Evolutionary conservation across 2,329 filamentous ascomycete species (phyloP), one percentile per base, ranked within the genome.

Genomic region (Ceratocystis cubensis): DNA sequence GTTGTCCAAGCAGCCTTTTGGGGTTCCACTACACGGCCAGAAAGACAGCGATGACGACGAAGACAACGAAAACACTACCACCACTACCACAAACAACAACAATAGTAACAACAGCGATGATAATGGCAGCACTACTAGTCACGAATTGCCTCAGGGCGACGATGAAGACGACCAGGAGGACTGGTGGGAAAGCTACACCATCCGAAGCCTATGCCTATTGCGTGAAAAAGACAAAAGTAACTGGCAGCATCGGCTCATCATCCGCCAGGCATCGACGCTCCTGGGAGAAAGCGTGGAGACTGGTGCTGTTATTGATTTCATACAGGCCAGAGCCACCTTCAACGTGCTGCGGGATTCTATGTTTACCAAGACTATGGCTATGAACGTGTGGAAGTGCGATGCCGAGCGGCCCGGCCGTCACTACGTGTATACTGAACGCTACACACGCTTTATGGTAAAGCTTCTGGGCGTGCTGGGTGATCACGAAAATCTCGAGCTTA

Each of bases 321-420:
- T 82, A 41, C 87, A 88, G 25, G 92, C 91, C 71, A 83, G 87
- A 72, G 89, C 93, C 65, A 83, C 95, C 15, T 92, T 91, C 63
- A 82, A 84, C 65, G 88, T 96, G 53, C 87, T 96, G 65, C 77
- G 81, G 59, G 83, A 85, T 67, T 82, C 79, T 69, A 85, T 85
- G 82, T 93, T 96, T 70, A 96, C 92, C 48, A 96, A 96, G 77
- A 96, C 91, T 0, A 96, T 96, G 87, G 87, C 89, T 1, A 86
- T 96, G 74, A 93, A 95, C 72, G 91, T 96, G 3, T 96, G 92
- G 92, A 93, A 92, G 71, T 94, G 92, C 46, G 92, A 96, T 70
- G 86, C 89, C 61, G 92, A 96, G 72, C 80, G 83, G 1, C 81
- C 91, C 0, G 92, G 92, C 0, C 84, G 92, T 20, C 92, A 96